A percentile compares a stretch with the other conserved stretches of the same genome.
phyloP scores from a whole-genome alignment of 768 basidiomycete genomes.

The Roridomyces roridus region DNA sequence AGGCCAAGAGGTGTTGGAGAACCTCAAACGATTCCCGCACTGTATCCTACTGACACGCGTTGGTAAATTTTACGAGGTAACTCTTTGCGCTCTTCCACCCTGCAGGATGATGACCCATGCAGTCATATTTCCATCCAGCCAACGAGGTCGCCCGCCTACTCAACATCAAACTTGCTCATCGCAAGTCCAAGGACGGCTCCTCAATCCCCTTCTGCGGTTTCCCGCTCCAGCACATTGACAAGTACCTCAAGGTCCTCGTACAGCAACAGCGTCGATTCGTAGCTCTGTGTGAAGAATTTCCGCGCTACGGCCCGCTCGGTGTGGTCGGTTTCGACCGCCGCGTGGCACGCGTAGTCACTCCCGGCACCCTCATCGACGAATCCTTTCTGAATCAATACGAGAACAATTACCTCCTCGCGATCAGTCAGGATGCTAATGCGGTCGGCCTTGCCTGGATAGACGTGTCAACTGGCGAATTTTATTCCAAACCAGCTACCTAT shows the following conservation, averaged over 20 bases:
- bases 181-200: conserved; percentile 68
- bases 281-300: conserved; percentile 94
- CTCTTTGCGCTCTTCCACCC: not conserved
- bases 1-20: conserved; percentile 72
- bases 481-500: conserved; percentile 64
- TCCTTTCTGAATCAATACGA: conserved; percentile 84
- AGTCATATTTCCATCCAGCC: conserved; percentile 97
- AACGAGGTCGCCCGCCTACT: conserved; percentile 75
- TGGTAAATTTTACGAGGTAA: conserved; percentile 94
- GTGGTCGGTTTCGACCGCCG: conserved; percentile 76
- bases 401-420: conserved; percentile 88
- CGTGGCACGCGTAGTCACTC: conserved; percentile 87
- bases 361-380: conserved; percentile 94
- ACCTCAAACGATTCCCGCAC: conserved; percentile 80
- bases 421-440: conserved; percentile 38
- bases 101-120: conserved; percentile 12
- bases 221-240: conserved; percentile 83
- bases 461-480: conserved; percentile 93
- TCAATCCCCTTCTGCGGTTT: conserved; percentile 90
- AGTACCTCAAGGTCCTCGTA: conserved; percentile 85
- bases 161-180: conserved; percentile 82
- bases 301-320: conserved; percentile 49
- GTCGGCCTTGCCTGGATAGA: conserved; percentile 94
- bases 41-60: conserved; percentile 91
- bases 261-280: conserved; percentile 86